Evolutionary conservation across 129 eudicot genomes (phyloP), one percentile per base, ranked within the genome.

Genomic region (Kitagawia praeruptora): DNA sequence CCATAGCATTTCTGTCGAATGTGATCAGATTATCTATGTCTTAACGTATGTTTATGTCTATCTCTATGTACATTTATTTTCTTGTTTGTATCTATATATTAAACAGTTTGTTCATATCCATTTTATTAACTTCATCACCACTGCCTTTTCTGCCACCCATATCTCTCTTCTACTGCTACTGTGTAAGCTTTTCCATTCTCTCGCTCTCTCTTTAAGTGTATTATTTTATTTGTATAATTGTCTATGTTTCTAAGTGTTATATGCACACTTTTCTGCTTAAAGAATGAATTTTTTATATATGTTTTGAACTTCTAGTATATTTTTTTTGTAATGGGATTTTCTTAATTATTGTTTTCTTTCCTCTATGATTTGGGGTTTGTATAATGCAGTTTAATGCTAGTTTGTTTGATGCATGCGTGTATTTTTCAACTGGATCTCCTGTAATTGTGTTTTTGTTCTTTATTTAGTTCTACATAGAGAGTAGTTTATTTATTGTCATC

Each of bases 91-190:
- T 47, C 7, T 71, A 77, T 81, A 4, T 37, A 16, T 38, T 40
- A 51, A 21, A 73, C 45, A 72, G 2, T 61, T 75, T 69, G 77
- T 83, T 87, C 82, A 82, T 81, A 77, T 83, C 89, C 90, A 85
- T 84, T 92, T 84, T 11, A 15, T 87, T 88, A 84, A 84, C 85
- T 88, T 86, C 78, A 75, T 81, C 92, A 75, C 74, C 73, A 86
- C 82, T 86, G 87, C 86, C 85, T 82, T 85, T 80, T 84, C 84
- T 88, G 95, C 86, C 90, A 87, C 91, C 84, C 87, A n/a, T n/a
- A n/a, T n/a, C n/a, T n/a, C n/a, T 81, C 75, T 79, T 80, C 87
- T 83, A 3, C 18, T 66, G 9, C 31, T 61, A 21, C 67, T 69
- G 58, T 89, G 96, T 93, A 85, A 90, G 91, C 85, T 75, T 78